phyloP scores from a whole-genome alignment of 2,329 filamentous ascomycete species.

The Ceratocystis alfenasii region DNA sequence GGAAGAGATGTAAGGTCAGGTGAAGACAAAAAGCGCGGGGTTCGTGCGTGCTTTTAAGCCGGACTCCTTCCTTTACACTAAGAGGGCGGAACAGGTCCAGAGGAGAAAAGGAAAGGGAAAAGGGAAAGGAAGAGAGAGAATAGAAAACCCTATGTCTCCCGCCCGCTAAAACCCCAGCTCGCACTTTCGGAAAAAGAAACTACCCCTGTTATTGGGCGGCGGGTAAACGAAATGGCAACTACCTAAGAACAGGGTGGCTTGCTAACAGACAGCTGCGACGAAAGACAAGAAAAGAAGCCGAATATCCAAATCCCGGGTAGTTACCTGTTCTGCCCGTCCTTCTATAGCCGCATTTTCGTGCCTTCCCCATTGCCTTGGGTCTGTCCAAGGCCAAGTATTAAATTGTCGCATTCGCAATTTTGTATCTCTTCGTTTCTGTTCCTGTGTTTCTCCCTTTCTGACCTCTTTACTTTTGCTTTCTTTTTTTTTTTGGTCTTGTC shows the following conservation, averaged over 20 bases:
- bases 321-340: neutral
- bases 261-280: neutral
- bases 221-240: conserved; percentile 10
- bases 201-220: neutral
- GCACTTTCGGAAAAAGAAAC: conserved; percentile 12
- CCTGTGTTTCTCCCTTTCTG: neutral
- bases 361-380: neutral
- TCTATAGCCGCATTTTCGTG: conserved; percentile 3
- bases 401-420: neutral
- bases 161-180: neutral
- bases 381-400: neutral
- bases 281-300: neutral
- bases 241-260: conserved; percentile 2
- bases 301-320: neutral
- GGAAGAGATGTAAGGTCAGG: too few species aligned
- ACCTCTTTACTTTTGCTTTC: neutral
- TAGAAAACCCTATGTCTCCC: neutral
- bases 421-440: neutral
- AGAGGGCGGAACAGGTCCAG: neutral
- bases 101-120: neutral
- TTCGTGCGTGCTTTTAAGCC: too few species aligned
- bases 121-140: neutral
- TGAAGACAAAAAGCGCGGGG: too few species aligned
- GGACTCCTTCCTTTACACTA: too few species aligned
- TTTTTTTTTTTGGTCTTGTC: too few species aligned